Percentiles rank a stretch among this genome's conserved stretches.
Conservation (phyloP, 768 basidiomycete species). For the Artomyces pyxidatus region DNA sequence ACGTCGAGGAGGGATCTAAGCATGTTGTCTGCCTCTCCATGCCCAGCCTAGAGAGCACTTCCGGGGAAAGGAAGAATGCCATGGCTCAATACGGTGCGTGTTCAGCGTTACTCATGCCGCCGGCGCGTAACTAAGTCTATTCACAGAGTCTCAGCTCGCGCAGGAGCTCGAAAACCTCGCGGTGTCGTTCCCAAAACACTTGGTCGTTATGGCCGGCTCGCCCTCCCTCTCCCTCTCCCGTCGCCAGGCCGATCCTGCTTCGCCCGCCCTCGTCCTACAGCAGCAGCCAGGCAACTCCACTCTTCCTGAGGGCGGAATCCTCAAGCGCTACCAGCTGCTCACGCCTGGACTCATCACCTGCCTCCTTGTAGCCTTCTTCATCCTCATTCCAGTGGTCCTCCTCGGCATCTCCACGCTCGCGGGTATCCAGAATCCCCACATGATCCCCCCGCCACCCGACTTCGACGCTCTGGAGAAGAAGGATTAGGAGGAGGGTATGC, state of each 20-base stretch:
- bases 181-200: constrained; percentile 45
- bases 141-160: constrained; percentile 36
- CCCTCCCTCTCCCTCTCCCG: constrained; percentile 28
- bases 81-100: constrained; percentile 50
- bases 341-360: constrained; percentile 65
- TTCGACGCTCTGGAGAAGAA: constrained; percentile 69
- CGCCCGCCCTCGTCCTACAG: constrained; percentile 13
- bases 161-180: constrained; percentile 42
- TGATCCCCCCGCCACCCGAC: constrained; percentile 55
- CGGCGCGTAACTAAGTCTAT: too few species aligned
- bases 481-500: constrained; percentile 42
- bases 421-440: constrained; percentile 64
- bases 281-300: constrained; percentile 27
- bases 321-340: constrained; percentile 68
- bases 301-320: constrained; percentile 46
- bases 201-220: constrained; percentile 61
- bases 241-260: constrained; percentile 32
- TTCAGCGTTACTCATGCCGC: neutral
- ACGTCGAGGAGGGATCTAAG: constrained; percentile 33
- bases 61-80: constrained; percentile 35
- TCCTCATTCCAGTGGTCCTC: constrained; percentile 59
- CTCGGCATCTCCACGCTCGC: constrained; percentile 59
- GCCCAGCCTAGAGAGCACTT: constrained; percentile 36
- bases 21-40: constrained; percentile 51
- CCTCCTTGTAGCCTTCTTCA: constrained; percentile 57